phyloP scores from a whole-genome alignment of 768 basidiomycete genomes.

The Filobasidium wieringae region DNA sequence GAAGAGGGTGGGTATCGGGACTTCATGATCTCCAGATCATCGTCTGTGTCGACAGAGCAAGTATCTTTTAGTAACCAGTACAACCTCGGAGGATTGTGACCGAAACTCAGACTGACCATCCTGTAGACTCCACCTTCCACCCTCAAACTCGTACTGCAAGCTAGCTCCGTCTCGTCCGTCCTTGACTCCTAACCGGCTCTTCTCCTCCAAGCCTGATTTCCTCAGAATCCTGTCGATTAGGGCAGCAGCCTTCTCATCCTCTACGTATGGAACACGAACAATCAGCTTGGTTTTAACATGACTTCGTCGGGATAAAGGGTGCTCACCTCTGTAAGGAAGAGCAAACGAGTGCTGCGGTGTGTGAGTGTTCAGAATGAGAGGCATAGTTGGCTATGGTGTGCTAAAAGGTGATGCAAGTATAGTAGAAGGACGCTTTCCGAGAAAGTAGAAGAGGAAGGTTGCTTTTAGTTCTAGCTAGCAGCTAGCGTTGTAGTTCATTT shows the following conservation, averaged over 20 bases:
- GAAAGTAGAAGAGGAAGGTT: no score
- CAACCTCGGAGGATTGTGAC: background rate
- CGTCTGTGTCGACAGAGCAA: conserved; percentile 44
- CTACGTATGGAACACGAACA: background rate
- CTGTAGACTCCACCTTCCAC: conserved; percentile 71
- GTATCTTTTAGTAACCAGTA: background rate
- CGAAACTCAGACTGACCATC: conserved; percentile 54
- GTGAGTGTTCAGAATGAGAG: conserved; percentile 31
- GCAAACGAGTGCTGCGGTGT: conserved; percentile 32
- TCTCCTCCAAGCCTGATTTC: conserved; percentile 18
- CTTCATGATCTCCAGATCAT: conserved; percentile 75
- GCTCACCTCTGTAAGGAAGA: conserved; percentile 26
- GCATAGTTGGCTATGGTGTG: conserved; percentile 1
- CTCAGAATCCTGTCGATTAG: conserved; percentile 18
- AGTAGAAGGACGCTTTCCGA: no score
- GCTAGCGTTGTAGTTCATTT: no score
- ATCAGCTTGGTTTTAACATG: background rate
- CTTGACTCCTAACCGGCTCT: conserved; percentile 8
- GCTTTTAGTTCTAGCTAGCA: no score
- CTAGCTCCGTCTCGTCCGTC: conserved; percentile 36
- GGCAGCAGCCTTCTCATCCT: background rate
- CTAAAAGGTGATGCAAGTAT: no score
- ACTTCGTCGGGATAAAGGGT: background rate
- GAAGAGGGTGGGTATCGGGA: conserved; percentile 49
- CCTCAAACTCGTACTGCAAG: conserved; percentile 75